A percentile compares a stretch with the other conserved stretches of the same genome.
Conservation (phyloP, 116 monocot genomes). For the Dioscorea cayenensis region DNA sequence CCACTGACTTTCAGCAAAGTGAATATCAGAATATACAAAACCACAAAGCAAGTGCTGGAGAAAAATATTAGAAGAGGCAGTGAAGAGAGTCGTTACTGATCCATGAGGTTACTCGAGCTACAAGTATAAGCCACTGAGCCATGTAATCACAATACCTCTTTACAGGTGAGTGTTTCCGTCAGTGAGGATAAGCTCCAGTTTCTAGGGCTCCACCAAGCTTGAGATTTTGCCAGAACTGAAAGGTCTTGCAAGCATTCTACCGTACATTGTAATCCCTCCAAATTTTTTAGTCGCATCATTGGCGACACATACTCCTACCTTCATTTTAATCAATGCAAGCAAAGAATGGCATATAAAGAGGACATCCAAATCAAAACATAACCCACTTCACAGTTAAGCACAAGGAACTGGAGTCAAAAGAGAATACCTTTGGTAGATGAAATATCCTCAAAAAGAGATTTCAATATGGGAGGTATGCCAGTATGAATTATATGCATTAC, state of each 20-base stretch:
- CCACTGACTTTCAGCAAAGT: too few species aligned
- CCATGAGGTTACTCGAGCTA: not conserved
- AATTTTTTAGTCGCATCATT: conserved; percentile 80
- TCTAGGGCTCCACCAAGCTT: conserved; percentile 57
- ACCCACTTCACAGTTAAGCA: not conserved
- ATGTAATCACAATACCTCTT: conserved; percentile 35
- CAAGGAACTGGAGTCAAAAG: not conserved
- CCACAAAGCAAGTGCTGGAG: too few species aligned
- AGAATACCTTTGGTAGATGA: conserved; percentile 62
- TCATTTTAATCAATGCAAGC: not conserved
- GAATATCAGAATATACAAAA: too few species aligned
- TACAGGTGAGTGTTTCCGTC: conserved; percentile 68
- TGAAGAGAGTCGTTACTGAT: too few species aligned
- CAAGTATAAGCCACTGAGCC: not conserved
- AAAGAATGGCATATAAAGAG: not conserved
- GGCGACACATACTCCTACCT: conserved; percentile 76
- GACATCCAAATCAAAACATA: not conserved
- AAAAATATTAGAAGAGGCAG: too few species aligned
- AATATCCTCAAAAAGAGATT: conserved; percentile 57
- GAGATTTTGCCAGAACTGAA: conserved; percentile 69
- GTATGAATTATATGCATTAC: conserved; percentile 81
- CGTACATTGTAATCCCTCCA: conserved; percentile 58
- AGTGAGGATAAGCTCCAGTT: conserved; percentile 70
- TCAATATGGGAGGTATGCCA: conserved; percentile 63
- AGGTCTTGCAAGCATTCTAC: conserved; percentile 61